These are phyloP conservation scores for Helianthus tuberosus DNA, from an alignment of 129 eudicot species.

Conservation along the genomic window DNA sequence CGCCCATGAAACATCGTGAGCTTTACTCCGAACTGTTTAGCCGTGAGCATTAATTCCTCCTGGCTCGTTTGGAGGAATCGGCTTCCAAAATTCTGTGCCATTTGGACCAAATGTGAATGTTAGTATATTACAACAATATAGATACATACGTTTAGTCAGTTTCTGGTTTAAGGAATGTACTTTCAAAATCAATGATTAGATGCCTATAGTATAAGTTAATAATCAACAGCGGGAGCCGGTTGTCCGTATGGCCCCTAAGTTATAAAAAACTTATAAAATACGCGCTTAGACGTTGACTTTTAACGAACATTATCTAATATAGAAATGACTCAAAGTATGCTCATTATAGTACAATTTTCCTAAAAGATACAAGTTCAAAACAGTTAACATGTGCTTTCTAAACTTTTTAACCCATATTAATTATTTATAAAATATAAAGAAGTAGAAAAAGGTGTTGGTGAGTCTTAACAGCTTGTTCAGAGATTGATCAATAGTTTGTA, in stretches of 20 bases:
- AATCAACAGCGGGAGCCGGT: neutral
- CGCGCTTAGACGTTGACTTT: neutral
- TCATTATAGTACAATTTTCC: neutral
- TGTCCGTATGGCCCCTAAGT: neutral
- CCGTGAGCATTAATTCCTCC: slow-evolving; percentile 65
- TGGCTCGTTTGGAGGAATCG: slow-evolving; percentile 78
- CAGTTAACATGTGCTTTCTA: no score
- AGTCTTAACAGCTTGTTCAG: no score
- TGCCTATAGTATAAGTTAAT: neutral
- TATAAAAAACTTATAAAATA: neutral
- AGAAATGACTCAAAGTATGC: neutral
- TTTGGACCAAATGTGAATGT: slow-evolving; percentile 4
- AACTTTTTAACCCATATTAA: no score
- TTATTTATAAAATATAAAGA: no score
- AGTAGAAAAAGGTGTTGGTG: no score
- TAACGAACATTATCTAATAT: neutral
- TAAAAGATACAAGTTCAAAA: no score
- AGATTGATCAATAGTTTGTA: no score
- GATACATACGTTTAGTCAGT: neutral
- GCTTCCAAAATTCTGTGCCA: slow-evolving; percentile 80
- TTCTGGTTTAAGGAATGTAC: neutral
- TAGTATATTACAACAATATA: neutral
- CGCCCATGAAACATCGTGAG: slow-evolving; percentile 87
- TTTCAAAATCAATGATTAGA: neutral
- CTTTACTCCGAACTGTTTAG: slow-evolving; percentile 70